These are phyloP conservation scores for Xylaria bambusicola DNA, from an alignment of 495 filamentous ascomycete species.

Conservation along the genomic window DNA sequence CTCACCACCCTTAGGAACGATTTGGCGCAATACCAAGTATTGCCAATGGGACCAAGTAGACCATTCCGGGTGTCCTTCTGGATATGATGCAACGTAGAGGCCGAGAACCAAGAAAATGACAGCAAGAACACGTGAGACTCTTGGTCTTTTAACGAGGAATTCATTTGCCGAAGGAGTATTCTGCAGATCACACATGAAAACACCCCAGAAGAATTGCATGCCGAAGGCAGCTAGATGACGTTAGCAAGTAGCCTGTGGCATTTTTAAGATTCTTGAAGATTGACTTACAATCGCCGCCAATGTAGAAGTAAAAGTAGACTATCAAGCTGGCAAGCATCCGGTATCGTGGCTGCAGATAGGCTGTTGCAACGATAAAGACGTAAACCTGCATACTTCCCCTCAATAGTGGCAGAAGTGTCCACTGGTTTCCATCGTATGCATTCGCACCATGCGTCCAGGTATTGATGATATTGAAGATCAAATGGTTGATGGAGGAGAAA, in stretches of 20 bases:
- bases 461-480: constrained; percentile 49
- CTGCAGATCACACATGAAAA: constrained; percentile 63
- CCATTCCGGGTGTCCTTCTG: constrained; percentile 60
- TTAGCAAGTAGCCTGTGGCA: background rate
- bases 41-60: constrained; percentile 59
- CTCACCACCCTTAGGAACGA: constrained; percentile 59
- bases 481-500: constrained; percentile 37
- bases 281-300: constrained; percentile 47
- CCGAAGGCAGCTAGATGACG: constrained; percentile 49
- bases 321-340: constrained; percentile 55
- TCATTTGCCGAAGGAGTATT: constrained; percentile 54
- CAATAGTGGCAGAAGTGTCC: constrained; percentile 65
- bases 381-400: constrained; percentile 65
- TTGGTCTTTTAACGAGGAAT: constrained; percentile 50
- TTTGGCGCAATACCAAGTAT: constrained; percentile 44
- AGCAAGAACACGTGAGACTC: constrained; percentile 48
- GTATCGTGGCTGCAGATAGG: constrained; percentile 58
- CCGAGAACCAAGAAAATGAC: constrained; percentile 48
- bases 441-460: constrained; percentile 63
- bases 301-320: constrained; percentile 57
- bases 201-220: constrained; percentile 66
- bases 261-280: background rate
- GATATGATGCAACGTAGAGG: constrained; percentile 60
- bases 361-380: constrained; percentile 54
- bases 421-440: constrained; percentile 65